A percentile compares a stretch with the other conserved stretches of the same genome.
These are phyloP conservation scores for Amoeboaphelidium occidentale DNA, from an alignment of 371 early-diverging fungal species.

Conservation along the genomic window DNA sequence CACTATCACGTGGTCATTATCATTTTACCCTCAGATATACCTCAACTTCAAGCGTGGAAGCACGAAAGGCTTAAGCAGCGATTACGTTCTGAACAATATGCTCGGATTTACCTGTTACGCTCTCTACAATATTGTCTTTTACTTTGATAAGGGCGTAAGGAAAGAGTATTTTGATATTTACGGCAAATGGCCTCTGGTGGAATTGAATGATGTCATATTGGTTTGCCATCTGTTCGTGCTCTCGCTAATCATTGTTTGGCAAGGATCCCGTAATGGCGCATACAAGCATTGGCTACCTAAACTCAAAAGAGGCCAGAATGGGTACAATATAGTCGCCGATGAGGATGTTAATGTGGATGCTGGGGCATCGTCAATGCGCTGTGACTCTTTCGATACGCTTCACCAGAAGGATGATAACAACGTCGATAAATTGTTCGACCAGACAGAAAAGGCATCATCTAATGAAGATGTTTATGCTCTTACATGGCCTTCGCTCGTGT, in stretches of 20 bases:
- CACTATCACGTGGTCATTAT: no score
- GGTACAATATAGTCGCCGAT: conserved; percentile 15
- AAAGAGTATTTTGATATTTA: conserved; percentile 30
- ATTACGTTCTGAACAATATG: not conserved
- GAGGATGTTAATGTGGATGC: conserved; percentile 12
- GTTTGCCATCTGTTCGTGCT: conserved; percentile 51
- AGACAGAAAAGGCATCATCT: no score
- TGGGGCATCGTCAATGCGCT: conserved; percentile 15
- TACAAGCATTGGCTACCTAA: not conserved
- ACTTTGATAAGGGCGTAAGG: not conserved
- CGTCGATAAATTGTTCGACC: no score
- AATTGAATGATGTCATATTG: conserved; percentile 69
- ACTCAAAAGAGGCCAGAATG: not conserved
- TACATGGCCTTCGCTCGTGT: conserved; percentile 2
- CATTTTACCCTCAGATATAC: no score
- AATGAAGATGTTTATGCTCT: conserved; percentile 70
- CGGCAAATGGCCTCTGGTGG: conserved; percentile 39
- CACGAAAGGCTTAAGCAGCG: no score
- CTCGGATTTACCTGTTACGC: not conserved
- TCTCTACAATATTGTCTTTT: not conserved
- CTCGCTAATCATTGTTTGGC: not conserved
- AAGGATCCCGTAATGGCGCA: not conserved
- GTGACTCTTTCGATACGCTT: conserved; percentile 15
- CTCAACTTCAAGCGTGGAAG: no score
- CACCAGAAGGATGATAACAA: conserved; percentile 45